A percentile compares a stretch with the other conserved stretches of the same genome.
phyloP scores from a whole-genome alignment of 106 monocot species.

The Phalaenopsis equestris region DNA sequence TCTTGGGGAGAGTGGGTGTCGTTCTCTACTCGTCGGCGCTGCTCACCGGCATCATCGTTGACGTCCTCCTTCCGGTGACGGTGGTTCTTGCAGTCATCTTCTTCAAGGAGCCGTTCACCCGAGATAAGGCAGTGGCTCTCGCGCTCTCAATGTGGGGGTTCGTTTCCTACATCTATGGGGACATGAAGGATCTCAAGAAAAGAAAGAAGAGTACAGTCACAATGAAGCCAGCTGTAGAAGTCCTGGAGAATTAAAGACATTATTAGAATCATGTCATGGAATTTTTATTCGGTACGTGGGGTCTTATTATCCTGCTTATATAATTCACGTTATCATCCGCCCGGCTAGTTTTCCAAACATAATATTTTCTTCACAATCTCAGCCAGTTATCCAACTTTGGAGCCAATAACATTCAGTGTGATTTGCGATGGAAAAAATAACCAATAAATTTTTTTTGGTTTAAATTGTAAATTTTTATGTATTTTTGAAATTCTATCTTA shows the following conservation, averaged over 20 bases:
- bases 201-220: neutral
- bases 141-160: slow-evolving; percentile 4
- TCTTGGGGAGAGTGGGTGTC: slow-evolving; percentile 34
- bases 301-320: too few species aligned
- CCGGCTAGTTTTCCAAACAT: too few species aligned
- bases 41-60: slow-evolving; percentile 5
- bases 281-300: too few species aligned
- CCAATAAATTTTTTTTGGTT: too few species aligned
- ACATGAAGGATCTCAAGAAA: neutral
- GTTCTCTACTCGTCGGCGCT: slow-evolving; percentile 5
- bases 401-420: too few species aligned
- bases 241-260: neutral
- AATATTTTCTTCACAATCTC: too few species aligned
- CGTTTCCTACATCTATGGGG: slow-evolving; percentile 5
- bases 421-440: too few species aligned
- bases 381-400: too few species aligned
- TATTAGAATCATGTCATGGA: too few species aligned
- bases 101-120: slow-evolving; percentile 2
- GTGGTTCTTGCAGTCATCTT: slow-evolving; percentile 8
- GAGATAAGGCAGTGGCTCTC: slow-evolving; percentile 1
- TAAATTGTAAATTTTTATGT: too few species aligned
- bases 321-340: too few species aligned
- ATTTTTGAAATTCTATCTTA: too few species aligned
- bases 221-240: neutral
- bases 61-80: slow-evolving; percentile 5